Percentiles rank a stretch among this genome's conserved stretches.
phyloP scores from a whole-genome alignment of 2,329 filamentous ascomycete genomes.

The Trichoderma endophyticum region DNA sequence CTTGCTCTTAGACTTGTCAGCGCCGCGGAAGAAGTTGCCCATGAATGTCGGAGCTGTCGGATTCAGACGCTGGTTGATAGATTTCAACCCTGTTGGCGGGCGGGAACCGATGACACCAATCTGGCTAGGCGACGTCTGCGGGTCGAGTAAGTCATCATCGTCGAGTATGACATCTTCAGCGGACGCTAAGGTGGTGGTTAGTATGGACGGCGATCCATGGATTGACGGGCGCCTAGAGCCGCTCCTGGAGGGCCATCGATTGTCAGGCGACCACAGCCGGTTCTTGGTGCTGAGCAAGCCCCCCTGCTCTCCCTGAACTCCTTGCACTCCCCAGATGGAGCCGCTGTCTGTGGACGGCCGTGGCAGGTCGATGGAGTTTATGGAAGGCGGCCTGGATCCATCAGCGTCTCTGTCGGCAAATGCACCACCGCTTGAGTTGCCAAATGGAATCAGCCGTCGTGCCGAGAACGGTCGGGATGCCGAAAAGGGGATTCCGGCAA shows the following conservation, averaged over 20 bases:
- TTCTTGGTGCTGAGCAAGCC: slow-evolving; percentile 47
- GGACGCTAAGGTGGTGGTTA: slow-evolving; percentile 60
- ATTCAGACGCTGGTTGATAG: slow-evolving; percentile 66
- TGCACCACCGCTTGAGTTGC: slow-evolving; percentile 47
- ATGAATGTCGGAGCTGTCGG: slow-evolving; percentile 88
- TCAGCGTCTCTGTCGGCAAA: slow-evolving; percentile 55
- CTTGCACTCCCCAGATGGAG: slow-evolving; percentile 65
- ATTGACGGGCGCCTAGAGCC: slow-evolving; percentile 78
- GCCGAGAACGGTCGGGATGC: slow-evolving; percentile 39
- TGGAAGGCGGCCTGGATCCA: slow-evolving; percentile 65
- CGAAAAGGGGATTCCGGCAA: slow-evolving; percentile 28
- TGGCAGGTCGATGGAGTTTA: slow-evolving; percentile 67
- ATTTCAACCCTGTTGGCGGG: slow-evolving; percentile 46
- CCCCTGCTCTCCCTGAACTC: slow-evolving; percentile 47
- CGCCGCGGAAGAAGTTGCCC: slow-evolving; percentile 58
- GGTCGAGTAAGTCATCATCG: slow-evolving; percentile 52
- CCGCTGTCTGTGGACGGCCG: slow-evolving; percentile 76
- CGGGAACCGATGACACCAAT: slow-evolving; percentile 78
- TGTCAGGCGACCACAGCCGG: slow-evolving; percentile 62
- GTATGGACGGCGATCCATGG: slow-evolving; percentile 67
- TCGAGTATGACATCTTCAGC: slow-evolving; percentile 64
- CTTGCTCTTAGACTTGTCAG: slow-evolving; percentile 35
- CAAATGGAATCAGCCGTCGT: slow-evolving; percentile 45
- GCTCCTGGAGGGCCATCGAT: slow-evolving; percentile 56
- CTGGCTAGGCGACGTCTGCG: slow-evolving; percentile 52